Percentiles rank a stretch among this genome's conserved stretches.
phyloP scores from a whole-genome alignment of 192 early-diverging fungal genomes.

The Gryganskiella cystojenkinii region DNA sequence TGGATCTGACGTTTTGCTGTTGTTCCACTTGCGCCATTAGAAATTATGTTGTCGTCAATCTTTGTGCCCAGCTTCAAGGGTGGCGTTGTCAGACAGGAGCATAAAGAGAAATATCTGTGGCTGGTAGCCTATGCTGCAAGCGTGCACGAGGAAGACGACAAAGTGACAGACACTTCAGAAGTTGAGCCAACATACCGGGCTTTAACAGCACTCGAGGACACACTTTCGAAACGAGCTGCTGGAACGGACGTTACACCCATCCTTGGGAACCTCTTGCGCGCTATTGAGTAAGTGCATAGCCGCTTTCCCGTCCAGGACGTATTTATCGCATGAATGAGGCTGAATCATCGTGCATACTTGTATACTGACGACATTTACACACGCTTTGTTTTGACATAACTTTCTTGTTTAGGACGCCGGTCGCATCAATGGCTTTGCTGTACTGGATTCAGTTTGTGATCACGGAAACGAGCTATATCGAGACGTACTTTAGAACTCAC shows the following conservation, averaged over 20 bases:
- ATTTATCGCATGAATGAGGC: background rate
- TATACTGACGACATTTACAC: background rate
- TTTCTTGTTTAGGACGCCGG: conserved; percentile 53
- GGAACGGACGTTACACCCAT: conserved; percentile 54
- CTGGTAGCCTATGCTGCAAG: conserved; percentile 62
- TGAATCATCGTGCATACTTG: background rate
- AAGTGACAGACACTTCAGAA: conserved; percentile 39
- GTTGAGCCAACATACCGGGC: conserved; percentile 46
- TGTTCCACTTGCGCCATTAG: conserved; percentile 26
- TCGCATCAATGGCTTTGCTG: conserved; percentile 65
- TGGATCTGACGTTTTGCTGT: background rate
- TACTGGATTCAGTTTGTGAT: conserved; percentile 75
- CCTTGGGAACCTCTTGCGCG: conserved; percentile 50
- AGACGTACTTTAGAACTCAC: conserved; percentile 73
- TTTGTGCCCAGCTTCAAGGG: conserved; percentile 62
- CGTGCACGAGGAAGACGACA: conserved; percentile 51
- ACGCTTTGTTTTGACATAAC: background rate
- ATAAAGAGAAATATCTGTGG: conserved; percentile 64
- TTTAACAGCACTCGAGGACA: conserved; percentile 48
- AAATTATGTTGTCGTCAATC: conserved; percentile 58
- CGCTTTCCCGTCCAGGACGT: conserved; percentile 1
- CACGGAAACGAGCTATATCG: conserved; percentile 72
- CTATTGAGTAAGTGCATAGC: conserved; percentile 54
- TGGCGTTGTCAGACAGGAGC: conserved; percentile 58
- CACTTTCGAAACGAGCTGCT: conserved; percentile 51